Evolutionary conservation across 176 grass and related monocot species (phyloP), one percentile per base, ranked within the genome.

Genomic region (Otatea glauca): DNA sequence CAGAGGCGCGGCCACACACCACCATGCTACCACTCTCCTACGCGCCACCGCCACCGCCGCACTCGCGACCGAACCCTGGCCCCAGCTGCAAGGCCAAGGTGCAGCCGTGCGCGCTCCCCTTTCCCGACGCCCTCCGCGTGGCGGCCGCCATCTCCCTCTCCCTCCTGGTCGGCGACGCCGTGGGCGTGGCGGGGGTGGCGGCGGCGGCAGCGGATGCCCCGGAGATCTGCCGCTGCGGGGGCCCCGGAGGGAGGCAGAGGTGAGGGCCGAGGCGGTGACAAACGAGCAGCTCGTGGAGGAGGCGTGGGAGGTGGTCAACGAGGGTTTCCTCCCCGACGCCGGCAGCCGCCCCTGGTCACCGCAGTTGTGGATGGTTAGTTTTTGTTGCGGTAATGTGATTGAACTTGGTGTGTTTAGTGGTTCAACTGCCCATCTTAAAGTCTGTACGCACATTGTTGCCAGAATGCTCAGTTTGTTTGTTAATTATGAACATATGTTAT

Each of bases 291-390:
- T 99, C 53, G 90, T 99, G 53, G 86, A 94, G 84, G 96, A 99
- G 88, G 96, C 93, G 17, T 99, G 93, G 96, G 96, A 99, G 70
- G 91, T 99, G 65, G 91, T 99, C 66, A 87, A 94, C 64, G 92
- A 99, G 74, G 90, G 83, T 23, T 99, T 96, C 78, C 86, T 96
- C 24, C 88, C 88, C 14, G 83, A 99, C 53, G 88, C 89, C 27
- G 93, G 81, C 3, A 82, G 37, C n/a, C 91, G 84, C 9, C 74
- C 91, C 0, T 99, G 96, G 93, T 96, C 93, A n/a, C 78, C 86
- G 5, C 89, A 99, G 75, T 79, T 90, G 44, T 99, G 93, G 93
- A 84, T 92, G 91, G 88, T 98, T 72, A 84, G 74, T 41, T 66
- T 42, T 11, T 12, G 9, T 34, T 3, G 50, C 24, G 8, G 37